A percentile compares a stretch with the other conserved stretches of the same genome.
These are phyloP conservation scores for Noccaea bulbosa DNA, from an alignment of 345 rosid genomes.

Conservation along the genomic window DNA sequence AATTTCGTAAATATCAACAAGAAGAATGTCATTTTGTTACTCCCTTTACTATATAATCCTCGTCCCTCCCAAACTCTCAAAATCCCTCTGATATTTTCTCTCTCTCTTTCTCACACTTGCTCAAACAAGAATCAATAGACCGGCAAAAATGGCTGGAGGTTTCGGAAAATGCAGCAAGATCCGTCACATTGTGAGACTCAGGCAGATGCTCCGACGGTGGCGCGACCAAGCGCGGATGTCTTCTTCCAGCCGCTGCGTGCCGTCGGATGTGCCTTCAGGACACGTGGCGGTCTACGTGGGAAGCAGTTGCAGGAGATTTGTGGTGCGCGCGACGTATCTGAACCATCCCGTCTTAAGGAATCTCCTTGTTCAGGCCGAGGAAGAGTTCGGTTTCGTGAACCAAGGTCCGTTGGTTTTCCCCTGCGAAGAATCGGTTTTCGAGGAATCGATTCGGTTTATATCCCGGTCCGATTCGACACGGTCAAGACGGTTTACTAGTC, in stretches of 20 bases:
- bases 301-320: slow-evolving; percentile 65
- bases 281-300: slow-evolving; percentile 91
- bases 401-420: slow-evolving; percentile 87
- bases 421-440: slow-evolving; percentile 85
- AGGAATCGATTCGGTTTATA: slow-evolving; percentile 70
- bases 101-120: slow-evolving; percentile 1
- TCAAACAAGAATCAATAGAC: neutral
- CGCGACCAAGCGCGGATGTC: slow-evolving; percentile 80
- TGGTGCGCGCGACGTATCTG: slow-evolving; percentile 84
- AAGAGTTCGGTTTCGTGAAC: slow-evolving; percentile 83
- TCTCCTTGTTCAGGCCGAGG: slow-evolving; percentile 76
- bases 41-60: slow-evolving; percentile 49
- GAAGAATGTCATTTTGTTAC: slow-evolving; percentile 39
- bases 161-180: slow-evolving; percentile 85
- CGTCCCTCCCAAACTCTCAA: slow-evolving; percentile 19
- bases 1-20: slow-evolving; percentile 52
- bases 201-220: slow-evolving; percentile 87
- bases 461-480: slow-evolving; percentile 60
- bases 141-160: slow-evolving; percentile 61
- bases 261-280: slow-evolving; percentile 87
- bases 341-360: slow-evolving; percentile 83
- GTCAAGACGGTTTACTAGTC: slow-evolving; percentile 50
- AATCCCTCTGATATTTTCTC: slow-evolving; percentile 43
- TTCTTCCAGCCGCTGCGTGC: slow-evolving; percentile 48
- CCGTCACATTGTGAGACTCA: slow-evolving; percentile 88